phyloP scores from a whole-genome alignment of 2,329 filamentous ascomycete species.

The Fusarium proliferatum region DNA sequence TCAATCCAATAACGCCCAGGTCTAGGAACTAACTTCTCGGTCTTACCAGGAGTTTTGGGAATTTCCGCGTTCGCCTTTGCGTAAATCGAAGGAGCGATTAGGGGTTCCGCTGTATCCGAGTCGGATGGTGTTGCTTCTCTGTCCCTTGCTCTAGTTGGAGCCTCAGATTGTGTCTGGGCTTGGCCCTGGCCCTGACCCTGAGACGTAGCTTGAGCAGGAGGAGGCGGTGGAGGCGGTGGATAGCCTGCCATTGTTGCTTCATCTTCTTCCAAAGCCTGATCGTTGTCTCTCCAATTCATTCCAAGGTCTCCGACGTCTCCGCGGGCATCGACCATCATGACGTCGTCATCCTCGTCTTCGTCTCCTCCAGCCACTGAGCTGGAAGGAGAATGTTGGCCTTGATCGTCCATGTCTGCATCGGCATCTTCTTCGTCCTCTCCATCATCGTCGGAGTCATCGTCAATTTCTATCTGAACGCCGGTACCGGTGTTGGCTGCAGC shows the following conservation, averaged over 20 bases:
- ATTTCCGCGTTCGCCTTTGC: constrained; percentile 76
- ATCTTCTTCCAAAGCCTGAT: constrained; percentile 77
- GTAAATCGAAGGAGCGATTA: constrained; percentile 71
- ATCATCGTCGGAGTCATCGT: constrained; percentile 46
- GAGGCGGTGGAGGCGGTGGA: constrained; percentile 69
- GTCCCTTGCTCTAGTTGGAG: constrained; percentile 59
- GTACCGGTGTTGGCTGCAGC: constrained; percentile 46
- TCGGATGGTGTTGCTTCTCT: constrained; percentile 76
- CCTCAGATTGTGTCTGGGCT: constrained; percentile 55
- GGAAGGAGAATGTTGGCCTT: constrained; percentile 50
- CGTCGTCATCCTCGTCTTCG: constrained; percentile 65
- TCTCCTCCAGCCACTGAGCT: constrained; percentile 54
- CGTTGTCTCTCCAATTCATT: constrained; percentile 64
- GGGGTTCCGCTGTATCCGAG: constrained; percentile 74
- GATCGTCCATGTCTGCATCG: constrained; percentile 56
- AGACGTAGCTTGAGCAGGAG: constrained; percentile 61
- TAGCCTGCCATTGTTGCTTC: constrained; percentile 84
- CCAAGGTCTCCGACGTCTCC: constrained; percentile 59
- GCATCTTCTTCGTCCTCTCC: constrained; percentile 53
- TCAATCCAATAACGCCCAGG: constrained; percentile 88
- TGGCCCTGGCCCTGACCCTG: constrained; percentile 62
- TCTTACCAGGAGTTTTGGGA: constrained; percentile 80
- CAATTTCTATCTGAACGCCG: constrained; percentile 46
- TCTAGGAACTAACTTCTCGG: constrained; percentile 61
- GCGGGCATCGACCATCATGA: constrained; percentile 67